phyloP scores from a whole-genome alignment of 306 rosid species.

The Gastrolobium bilobum region DNA sequence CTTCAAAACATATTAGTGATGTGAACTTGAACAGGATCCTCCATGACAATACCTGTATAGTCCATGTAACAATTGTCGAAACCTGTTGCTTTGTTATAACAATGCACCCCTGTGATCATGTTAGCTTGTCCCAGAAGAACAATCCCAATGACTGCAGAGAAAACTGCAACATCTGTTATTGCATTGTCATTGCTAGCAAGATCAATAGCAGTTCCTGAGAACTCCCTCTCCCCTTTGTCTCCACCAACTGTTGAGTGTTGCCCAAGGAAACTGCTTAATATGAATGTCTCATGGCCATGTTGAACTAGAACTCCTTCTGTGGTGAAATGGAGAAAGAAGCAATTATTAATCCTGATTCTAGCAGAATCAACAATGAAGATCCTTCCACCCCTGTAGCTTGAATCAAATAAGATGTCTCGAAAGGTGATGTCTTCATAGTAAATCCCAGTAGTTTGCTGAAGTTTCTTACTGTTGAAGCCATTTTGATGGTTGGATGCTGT shows the following conservation, averaged over 20 bases:
- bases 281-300: constrained; percentile 65
- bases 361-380: constrained; percentile 60
- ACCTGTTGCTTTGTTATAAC: constrained; percentile 69
- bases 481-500: neutral
- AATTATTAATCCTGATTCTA: constrained; percentile 62
- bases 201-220: constrained; percentile 63
- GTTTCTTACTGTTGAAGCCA: constrained; percentile 10
- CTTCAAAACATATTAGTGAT: constrained; percentile 68
- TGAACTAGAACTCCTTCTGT: constrained; percentile 66
- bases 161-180: constrained; percentile 57
- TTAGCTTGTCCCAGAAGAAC: constrained; percentile 72
- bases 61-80: constrained; percentile 73
- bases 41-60: constrained; percentile 63
- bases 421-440: constrained; percentile 79
- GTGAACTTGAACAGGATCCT: constrained; percentile 77
- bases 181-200: constrained; percentile 66
- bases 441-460: constrained; percentile 44
- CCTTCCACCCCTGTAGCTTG: constrained; percentile 67
- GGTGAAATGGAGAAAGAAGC: constrained; percentile 74
- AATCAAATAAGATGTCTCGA: constrained; percentile 69
- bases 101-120: constrained; percentile 68
- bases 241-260: constrained; percentile 72
- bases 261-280: constrained; percentile 65
- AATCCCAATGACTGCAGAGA: constrained; percentile 60
- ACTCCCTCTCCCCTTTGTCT: constrained; percentile 53